Percentiles rank a stretch among this genome's conserved stretches.
phyloP scores from a whole-genome alignment of 176 grass and related monocot genomes.

The Zea luxurians region DNA sequence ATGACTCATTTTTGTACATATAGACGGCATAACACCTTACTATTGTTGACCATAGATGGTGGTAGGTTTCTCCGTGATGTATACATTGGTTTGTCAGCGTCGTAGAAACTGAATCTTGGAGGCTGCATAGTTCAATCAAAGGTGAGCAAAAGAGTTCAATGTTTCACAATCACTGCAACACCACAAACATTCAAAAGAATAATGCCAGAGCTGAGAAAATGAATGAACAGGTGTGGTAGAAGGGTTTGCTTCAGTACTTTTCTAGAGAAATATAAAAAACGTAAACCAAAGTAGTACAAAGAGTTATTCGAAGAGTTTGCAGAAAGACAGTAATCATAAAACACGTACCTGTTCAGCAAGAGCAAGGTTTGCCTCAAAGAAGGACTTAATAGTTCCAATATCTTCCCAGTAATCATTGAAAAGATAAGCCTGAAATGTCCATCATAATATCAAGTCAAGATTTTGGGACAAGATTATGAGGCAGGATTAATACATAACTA shows the following conservation, averaged over 20 bases:
- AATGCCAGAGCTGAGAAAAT: not conserved
- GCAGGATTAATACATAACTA: constrained; percentile 11
- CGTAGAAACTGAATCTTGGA: constrained; percentile 88
- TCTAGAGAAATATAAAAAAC: not conserved
- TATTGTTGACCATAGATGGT: constrained; percentile 68
- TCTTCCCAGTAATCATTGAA: constrained; percentile 99
- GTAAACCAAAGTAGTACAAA: not conserved
- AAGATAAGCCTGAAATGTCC: constrained; percentile 68
- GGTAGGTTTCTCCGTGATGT: constrained; percentile 84
- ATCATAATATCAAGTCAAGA: not conserved
- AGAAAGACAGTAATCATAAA: constrained; percentile 18
- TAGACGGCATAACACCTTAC: constrained; percentile 52
- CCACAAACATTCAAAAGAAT: constrained; percentile 1
- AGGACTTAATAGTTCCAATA: constrained; percentile 86
- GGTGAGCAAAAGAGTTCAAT: constrained; percentile 1
- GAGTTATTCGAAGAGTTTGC: not conserved
- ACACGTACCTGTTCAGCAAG: constrained; percentile 66
- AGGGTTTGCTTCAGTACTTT: constrained; percentile 7
- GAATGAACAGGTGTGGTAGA: not conserved
- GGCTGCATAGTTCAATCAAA: constrained; percentile 54
- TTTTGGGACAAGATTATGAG: not conserved
- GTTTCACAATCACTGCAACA: not conserved
- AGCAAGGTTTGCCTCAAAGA: constrained; percentile 93
- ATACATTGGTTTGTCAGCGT: constrained; percentile 79
- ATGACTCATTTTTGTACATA: constrained; percentile 10